Evolutionary conservation across 2,329 filamentous ascomycete species (phyloP).

Genomic region (Aspergillus bombycis): DNA sequence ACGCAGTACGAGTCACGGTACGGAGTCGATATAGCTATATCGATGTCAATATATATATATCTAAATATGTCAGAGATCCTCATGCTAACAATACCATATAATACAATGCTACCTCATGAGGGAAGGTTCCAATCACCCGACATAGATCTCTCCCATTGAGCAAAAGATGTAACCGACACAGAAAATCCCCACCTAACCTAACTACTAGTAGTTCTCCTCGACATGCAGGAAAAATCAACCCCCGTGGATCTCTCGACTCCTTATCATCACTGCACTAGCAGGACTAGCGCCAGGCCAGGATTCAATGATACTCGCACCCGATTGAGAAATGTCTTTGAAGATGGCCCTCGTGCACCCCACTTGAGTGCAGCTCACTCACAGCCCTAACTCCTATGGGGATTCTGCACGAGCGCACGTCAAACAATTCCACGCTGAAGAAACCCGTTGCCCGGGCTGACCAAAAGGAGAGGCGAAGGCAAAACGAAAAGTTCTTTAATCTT

Average conservation of each 20-base stretch:
- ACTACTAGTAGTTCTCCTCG: background rate
- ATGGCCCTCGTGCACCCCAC: slow-evolving; percentile 2
- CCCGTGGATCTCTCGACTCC: background rate
- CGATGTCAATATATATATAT: background rate
- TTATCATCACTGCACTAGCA: background rate
- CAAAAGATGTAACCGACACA: background rate
- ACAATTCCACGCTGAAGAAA: background rate
- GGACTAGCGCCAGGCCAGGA: background rate
- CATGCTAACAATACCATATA: too few relatives aligned
- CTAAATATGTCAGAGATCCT: too few relatives aligned
- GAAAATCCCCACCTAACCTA: background rate
- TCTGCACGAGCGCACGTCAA: slow-evolving; percentile 9
- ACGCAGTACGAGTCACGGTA: background rate
- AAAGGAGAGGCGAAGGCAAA: background rate
- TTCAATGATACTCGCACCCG: background rate
- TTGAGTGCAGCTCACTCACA: background rate
- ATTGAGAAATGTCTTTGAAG: background rate
- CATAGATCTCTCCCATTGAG: too few relatives aligned
- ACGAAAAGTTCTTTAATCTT: background rate
- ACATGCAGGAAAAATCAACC: background rate
- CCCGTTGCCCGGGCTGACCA: background rate
- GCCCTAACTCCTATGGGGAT: slow-evolving; percentile 1
- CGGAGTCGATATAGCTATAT: background rate
- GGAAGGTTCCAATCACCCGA: too few relatives aligned
- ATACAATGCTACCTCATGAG: too few relatives aligned